Percentiles rank a stretch among this genome's conserved stretches.
Conservation (phyloP, 495 filamentous ascomycete species). For the Talaromyces thailandensis region DNA sequence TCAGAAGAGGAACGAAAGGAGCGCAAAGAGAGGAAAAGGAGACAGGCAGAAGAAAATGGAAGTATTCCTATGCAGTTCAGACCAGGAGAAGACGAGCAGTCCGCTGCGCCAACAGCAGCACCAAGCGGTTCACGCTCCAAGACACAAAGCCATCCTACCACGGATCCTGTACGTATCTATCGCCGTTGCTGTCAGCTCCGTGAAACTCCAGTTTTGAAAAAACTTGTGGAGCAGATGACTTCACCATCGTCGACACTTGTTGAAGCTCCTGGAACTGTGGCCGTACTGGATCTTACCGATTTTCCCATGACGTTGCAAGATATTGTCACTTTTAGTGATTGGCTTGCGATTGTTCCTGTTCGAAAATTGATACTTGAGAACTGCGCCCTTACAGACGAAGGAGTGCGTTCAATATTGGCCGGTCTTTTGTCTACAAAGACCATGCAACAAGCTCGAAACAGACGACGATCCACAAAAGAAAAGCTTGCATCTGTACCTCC, state of each 20-base stretch:
- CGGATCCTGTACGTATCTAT: constrained; percentile 88
- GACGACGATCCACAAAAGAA: constrained; percentile 21
- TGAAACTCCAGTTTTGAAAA: constrained; percentile 82
- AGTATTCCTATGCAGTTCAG: constrained; percentile 69
- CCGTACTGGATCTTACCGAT: constrained; percentile 71
- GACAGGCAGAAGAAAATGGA: constrained; percentile 73
- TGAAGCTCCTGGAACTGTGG: constrained; percentile 60
- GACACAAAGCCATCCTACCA: constrained; percentile 66
- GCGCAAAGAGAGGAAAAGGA: constrained; percentile 72
- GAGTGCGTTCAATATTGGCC: constrained; percentile 75
- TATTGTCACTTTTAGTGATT: constrained; percentile 80
- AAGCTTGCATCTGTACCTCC: constrained; percentile 16
- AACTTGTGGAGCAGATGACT: constrained; percentile 79
- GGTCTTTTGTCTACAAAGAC: constrained; percentile 75
- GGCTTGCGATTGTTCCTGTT: constrained; percentile 86
- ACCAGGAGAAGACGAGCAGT: constrained; percentile 46
- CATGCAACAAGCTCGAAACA: constrained; percentile 42
- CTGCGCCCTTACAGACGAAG: constrained; percentile 78
- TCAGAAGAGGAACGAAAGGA: constrained; percentile 83
- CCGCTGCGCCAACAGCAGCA: constrained; percentile 16
- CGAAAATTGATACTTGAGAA: constrained; percentile 77
- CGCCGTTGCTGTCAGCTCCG: constrained; percentile 87
- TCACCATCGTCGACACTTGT: constrained; percentile 50
- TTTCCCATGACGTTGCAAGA: constrained; percentile 78
- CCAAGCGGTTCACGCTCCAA: constrained; percentile 26